Conservation (phyloP, 2,329 filamentous ascomycete species). For the Colletotrichum nymphaeae region DNA sequence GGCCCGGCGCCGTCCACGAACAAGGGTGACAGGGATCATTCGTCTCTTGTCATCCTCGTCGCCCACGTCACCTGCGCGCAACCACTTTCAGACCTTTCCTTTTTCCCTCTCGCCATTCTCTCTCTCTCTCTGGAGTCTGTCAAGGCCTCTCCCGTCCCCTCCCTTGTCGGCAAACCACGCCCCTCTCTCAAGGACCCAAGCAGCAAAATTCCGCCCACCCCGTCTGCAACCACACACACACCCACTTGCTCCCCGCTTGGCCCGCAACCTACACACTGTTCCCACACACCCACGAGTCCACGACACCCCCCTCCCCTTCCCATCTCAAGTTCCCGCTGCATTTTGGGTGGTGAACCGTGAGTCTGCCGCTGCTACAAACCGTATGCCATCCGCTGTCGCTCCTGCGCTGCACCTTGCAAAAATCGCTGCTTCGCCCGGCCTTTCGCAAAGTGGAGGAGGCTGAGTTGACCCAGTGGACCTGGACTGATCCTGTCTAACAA, state of each 20-base stretch:
- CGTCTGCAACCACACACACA: not conserved
- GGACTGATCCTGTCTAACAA: slow-evolving; percentile 34
- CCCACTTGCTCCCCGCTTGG: slow-evolving; percentile 11
- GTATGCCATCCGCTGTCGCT: not conserved
- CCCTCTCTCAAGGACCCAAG: not conserved
- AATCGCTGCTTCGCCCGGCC: not conserved
- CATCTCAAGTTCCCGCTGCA: slow-evolving; percentile 23
- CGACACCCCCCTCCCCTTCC: not conserved
- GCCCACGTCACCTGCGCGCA: slow-evolving; percentile 35
- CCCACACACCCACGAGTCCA: not conserved
- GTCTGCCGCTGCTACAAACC: slow-evolving; percentile 18
- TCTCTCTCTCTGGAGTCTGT: not conserved
- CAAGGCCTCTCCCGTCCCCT: not conserved
- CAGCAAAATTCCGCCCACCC: not conserved
- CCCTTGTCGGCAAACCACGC: slow-evolving; percentile 23
- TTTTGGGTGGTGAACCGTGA: slow-evolving; percentile 32
- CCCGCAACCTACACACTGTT: not conserved
- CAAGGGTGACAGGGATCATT: slow-evolving; percentile 16
- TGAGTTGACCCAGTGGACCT: slow-evolving; percentile 33
- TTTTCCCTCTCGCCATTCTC: not conserved
- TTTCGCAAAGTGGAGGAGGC: slow-evolving; percentile 34
- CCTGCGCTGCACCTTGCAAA: slow-evolving; percentile 7
- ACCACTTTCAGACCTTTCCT: slow-evolving; percentile 21
- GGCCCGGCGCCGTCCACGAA: slow-evolving; percentile 16
- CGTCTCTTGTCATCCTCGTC: slow-evolving; percentile 24